phyloP scores from a whole-genome alignment of 768 basidiomycete genomes.

The Xerocomellus intermedius region DNA sequence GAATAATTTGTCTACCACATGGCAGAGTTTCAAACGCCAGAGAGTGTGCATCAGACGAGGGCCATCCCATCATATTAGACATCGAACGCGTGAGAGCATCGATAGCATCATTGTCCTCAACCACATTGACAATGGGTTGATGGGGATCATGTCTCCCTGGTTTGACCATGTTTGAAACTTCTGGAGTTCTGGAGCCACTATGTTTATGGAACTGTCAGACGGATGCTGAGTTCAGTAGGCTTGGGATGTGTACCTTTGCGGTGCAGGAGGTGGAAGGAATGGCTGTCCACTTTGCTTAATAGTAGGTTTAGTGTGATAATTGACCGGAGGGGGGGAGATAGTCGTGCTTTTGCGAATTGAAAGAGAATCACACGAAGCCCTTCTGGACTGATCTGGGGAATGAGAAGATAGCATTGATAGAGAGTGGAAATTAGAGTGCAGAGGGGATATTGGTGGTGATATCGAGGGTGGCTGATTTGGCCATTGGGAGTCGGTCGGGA shows the following conservation, averaged over 20 bases:
- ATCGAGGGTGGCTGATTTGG: not conserved
- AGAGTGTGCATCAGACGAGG: not conserved
- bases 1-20: not conserved
- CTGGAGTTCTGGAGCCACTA: not conserved
- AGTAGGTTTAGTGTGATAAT: slow-evolving; percentile 9
- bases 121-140: not conserved
- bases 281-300: not conserved
- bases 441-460: not conserved
- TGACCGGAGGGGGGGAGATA: slow-evolving; percentile 1
- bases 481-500: not conserved
- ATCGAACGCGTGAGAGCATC: slow-evolving; percentile 9
- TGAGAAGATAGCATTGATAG: not conserved
- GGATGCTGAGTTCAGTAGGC: not conserved
- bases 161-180: not conserved
- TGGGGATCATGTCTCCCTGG: not conserved
- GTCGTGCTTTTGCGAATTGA: not conserved
- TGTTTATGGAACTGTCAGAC: slow-evolving; percentile 5
- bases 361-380: not conserved
- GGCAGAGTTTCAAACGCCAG: slow-evolving; percentile 2
- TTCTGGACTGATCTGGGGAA: not conserved
- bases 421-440: not conserved
- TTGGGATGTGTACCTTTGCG: slow-evolving; percentile 9
- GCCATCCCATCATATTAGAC: slow-evolving; percentile 5
- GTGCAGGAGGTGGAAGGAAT: not conserved
- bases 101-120: not conserved